Conservation (phyloP, 2,329 filamentous ascomycete genomes). For the Fusarium bactridioides region DNA sequence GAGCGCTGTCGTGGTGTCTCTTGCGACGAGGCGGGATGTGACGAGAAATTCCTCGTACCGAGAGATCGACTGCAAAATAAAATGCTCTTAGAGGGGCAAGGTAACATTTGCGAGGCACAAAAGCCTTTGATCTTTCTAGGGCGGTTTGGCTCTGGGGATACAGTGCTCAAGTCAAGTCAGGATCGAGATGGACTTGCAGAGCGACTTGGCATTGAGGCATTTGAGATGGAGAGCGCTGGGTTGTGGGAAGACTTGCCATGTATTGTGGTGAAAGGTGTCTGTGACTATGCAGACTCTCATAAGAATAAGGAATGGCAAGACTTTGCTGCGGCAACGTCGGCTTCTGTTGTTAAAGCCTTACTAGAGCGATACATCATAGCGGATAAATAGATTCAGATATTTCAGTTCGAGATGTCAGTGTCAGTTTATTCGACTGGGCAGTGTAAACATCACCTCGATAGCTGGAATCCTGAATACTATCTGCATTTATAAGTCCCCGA, state of each 20-base stretch:
- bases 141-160: neutral
- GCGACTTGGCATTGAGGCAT: neutral
- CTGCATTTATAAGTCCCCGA: neutral
- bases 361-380: neutral
- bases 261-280: constrained; percentile 45
- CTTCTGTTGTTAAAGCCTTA: neutral
- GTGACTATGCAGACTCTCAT: constrained; percentile 1
- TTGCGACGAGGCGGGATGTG: neutral
- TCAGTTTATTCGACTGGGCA: too few species aligned
- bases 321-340: neutral
- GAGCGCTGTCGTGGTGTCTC: neutral
- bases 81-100: accelerated
- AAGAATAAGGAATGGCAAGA: neutral
- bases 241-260: constrained; percentile 45
- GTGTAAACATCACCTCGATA: accelerated
- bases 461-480: accelerated
- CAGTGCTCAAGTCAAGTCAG: accelerated
- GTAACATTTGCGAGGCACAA: accelerated
- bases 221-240: constrained; percentile 47
- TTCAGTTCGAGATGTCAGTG: accelerated
- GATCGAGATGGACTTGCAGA: neutral
- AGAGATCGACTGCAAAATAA: accelerated
- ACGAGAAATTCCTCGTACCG: accelerated
- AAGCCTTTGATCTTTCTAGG: neutral
- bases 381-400: neutral